phyloP scores from a whole-genome alignment of 2,329 filamentous ascomycete species.

The Scolecobasidium constrictum region DNA sequence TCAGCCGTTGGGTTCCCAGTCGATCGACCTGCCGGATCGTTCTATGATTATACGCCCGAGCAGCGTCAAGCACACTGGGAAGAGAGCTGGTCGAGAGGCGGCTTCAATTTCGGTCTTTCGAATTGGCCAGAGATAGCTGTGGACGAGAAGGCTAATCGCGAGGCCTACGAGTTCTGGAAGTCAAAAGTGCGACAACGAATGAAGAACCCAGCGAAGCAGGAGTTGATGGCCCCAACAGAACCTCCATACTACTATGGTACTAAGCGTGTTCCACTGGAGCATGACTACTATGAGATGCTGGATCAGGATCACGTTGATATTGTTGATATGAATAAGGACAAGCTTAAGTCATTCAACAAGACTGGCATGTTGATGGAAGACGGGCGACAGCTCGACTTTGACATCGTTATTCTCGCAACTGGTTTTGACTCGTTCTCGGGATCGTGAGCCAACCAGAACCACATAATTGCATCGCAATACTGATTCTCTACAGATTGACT shows the following conservation, averaged over 20 bases:
- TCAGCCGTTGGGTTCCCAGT: background rate
- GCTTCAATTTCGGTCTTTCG: slow-evolving; percentile 20
- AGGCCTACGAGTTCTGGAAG: slow-evolving; percentile 16
- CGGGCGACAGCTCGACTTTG: slow-evolving; percentile 25
- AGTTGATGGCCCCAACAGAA: slow-evolving; percentile 27
- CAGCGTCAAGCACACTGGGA: slow-evolving; percentile 14
- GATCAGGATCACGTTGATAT: slow-evolving; percentile 30
- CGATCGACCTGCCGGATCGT: background rate
- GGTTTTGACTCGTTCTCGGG: slow-evolving; percentile 24
- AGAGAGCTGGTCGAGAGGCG: slow-evolving; percentile 12
- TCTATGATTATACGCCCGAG: slow-evolving; percentile 2
- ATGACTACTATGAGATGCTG: slow-evolving; percentile 14
- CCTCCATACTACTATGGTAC: slow-evolving; percentile 30
- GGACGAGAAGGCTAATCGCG: slow-evolving; percentile 16
- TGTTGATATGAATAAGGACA: slow-evolving; percentile 29
- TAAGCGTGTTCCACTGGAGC: slow-evolving; percentile 10
- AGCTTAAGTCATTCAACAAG: slow-evolving; percentile 25
- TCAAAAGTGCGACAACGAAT: slow-evolving; percentile 24
- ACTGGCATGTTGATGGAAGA: slow-evolving; percentile 30
- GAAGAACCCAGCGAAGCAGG: slow-evolving; percentile 31
- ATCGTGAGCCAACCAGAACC: background rate
- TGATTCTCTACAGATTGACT: background rate
- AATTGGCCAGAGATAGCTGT: slow-evolving; percentile 16
- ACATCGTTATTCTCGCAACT: slow-evolving; percentile 34
- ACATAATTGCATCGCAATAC: background rate